A percentile compares a stretch with the other conserved stretches of the same genome.
phyloP scores from a whole-genome alignment of 768 basidiomycete species.

The Kwoniella dendrophila region DNA sequence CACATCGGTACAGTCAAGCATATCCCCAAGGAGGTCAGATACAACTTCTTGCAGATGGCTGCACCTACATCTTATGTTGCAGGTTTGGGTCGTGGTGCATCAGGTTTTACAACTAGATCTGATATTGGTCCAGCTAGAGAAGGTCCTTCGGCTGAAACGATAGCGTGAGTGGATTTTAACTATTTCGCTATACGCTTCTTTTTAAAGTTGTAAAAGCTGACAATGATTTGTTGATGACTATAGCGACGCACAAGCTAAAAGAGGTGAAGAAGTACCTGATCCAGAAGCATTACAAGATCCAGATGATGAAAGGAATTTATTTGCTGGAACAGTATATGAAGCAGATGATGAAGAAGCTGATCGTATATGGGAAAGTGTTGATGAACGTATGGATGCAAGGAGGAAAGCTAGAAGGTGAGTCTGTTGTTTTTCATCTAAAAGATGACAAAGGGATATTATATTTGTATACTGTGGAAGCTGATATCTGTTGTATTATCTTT shows the following conservation, averaged over 20 bases:
- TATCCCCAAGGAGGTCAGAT: constrained; percentile 50
- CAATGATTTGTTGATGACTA: neutral
- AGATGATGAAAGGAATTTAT: constrained; percentile 94
- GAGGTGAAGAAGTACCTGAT: constrained; percentile 84
- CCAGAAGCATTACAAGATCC: constrained; percentile 94
- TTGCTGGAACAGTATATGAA: constrained; percentile 94
- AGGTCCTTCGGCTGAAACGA: constrained; percentile 84
- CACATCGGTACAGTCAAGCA: constrained; percentile 49
- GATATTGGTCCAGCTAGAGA: constrained; percentile 99
- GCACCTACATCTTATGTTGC: constrained; percentile 97
- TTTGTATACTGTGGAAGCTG: neutral
- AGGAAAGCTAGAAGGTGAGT: constrained; percentile 75
- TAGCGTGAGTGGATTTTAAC: constrained; percentile 82
- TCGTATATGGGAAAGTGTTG: constrained; percentile 88
- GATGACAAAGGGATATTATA: neutral
- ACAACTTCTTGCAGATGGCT: constrained; percentile 57
- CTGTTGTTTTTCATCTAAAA: neutral
- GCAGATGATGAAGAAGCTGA: constrained; percentile 98
- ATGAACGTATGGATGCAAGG: constrained; percentile 84
- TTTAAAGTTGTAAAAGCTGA: neutral
- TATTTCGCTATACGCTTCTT: neutral
- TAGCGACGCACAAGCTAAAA: constrained; percentile 80
- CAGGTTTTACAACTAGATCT: constrained; percentile 94
- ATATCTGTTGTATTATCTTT: neutral
- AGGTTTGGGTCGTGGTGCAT: constrained; percentile 96